A percentile compares a stretch with the other conserved stretches of the same genome.
These are phyloP conservation scores for Schizophyllum commune DNA, from an alignment of 1,284 basidiomycete species.

Conservation along the genomic window DNA sequence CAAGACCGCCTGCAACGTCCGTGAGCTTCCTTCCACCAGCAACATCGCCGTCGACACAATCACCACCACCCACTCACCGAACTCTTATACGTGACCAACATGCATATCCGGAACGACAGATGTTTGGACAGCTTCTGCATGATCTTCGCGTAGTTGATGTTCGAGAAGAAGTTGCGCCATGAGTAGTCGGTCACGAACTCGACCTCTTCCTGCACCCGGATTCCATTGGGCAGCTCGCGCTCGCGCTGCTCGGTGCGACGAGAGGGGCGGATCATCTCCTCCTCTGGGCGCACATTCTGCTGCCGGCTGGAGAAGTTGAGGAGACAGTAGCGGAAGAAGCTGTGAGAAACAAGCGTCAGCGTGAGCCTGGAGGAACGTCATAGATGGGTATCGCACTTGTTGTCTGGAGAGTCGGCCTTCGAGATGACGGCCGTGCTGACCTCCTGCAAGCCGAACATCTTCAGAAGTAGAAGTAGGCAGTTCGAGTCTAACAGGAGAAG, in stretches of 20 bases:
- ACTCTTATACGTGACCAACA: conserved; percentile 98
- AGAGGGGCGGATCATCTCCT: conserved; percentile 50
- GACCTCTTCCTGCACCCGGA: conserved; percentile 75
- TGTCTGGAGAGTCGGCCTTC: conserved; percentile 83
- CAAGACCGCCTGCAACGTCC: conserved; percentile 67
- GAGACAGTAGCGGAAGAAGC: conserved; percentile 95
- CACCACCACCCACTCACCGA: conserved; percentile 50
- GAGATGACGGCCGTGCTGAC: conserved; percentile 77
- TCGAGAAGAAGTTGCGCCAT: conserved; percentile 97
- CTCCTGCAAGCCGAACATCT: conserved; percentile 97
- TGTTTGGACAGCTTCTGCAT: conserved; percentile 97
- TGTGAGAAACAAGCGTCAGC: conserved; percentile 21
- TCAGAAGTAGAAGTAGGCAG: conserved; percentile 88
- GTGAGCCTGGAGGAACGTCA: neutral
- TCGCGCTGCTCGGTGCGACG: conserved; percentile 49
- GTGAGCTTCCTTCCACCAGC: neutral
- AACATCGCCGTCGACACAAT: neutral
- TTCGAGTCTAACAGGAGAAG: conserved; percentile 95
- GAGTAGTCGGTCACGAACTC: conserved; percentile 92
- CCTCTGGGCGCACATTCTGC: conserved; percentile 44
- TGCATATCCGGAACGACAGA: conserved; percentile 89
- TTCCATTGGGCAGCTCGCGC: conserved; percentile 57
- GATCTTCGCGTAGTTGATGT: conserved; percentile 97
- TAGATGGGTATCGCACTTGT: conserved; percentile 53
- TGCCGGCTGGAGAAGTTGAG: conserved; percentile 62